Evolutionary conservation across 495 filamentous ascomycete genomes (phyloP), one percentile per base, ranked within the genome.

Genomic region (Aspergillus kassunensis): DNA sequence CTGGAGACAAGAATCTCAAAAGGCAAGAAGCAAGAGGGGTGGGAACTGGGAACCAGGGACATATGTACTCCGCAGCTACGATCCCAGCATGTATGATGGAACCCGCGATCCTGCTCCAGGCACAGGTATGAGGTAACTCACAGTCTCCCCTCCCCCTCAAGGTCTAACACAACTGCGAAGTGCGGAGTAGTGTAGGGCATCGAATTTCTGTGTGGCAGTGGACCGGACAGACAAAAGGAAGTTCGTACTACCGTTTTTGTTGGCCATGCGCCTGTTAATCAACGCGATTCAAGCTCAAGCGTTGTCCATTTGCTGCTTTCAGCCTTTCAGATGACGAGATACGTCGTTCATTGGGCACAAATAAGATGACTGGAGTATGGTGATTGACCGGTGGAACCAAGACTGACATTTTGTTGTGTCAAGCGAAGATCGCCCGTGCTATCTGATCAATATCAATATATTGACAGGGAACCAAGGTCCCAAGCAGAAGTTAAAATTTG

Each of bases 61-160:
- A 37, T 52, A 53, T 52, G 44, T 57, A 53, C 35, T 40, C 15
- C 33, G 41, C 6, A 42, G 7, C 8, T 1, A 27, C 34, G 34
- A 11, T 29, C 16, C 21, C 29, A n/a, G n/a, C n/a, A n/a, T n/a
- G 16, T 12, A 13, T 10, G 21, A 33, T 13, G 15, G 13, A 46
- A 34, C 10, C 25, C 6, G 29, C 18, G 34, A 16, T 23, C n/a
- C 30, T n/a, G n/a, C n/a, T 23, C 7, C 37, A 47, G 18, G 13
- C 29, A 35, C 24, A 27, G 24, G 24, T n/a, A n/a, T n/a, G n/a
- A n/a, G n/a, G n/a, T n/a, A n/a, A n/a, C n/a, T n/a, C n/a, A n/a
- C 24, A 27, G 24, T 27, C 24, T 27, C 24, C n/a, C n/a, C n/a
- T n/a, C n/a, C n/a, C n/a, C n/a, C n/a, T n/a, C n/a, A n/a, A n/a